Evolutionary conservation across 2,329 filamentous ascomycete genomes (phyloP), one percentile per base, ranked within the genome.

Genomic region (Colletotrichum sp.): DNA sequence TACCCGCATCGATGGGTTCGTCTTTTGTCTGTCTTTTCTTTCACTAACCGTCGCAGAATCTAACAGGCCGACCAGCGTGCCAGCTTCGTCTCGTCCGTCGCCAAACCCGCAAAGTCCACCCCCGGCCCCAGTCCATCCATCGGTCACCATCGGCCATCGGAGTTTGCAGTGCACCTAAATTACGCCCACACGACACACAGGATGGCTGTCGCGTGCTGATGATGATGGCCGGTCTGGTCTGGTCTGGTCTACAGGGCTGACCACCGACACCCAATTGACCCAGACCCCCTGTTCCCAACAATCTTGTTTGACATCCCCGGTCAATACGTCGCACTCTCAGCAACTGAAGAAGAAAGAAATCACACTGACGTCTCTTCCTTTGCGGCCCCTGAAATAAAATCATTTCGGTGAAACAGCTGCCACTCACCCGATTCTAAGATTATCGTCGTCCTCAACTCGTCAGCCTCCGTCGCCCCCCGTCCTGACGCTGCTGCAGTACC

Each of bases 381-480:
- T 36, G 65, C 69, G 57, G 62, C 9, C 18, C 44, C 64, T 39
- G 57, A 26, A 60, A 44, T 63, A 52, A 63, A 52, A 28, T 34
- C 34, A 69, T 73, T 68, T 60, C 48, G 57, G 70, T 69, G 73
- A 73, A 75, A 75, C 73, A 68, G 39, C 59, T 75, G 64, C 57
- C 68, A 7, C 59, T 69, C 34, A 39, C 64, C 70, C 73, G 70
- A 65, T 52, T 52, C 65, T 65, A 65, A 66, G 70, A 68, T 60
- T 69, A 32, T 74, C 48, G 70, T 60, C 44, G 22, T 65, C 24
- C 34, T 62, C 48, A 15, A 22, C 16, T 34, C 62, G 30, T 60
- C 36, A 48, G 36, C 18, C n/a, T 52, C 34, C 18, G 15, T 24
- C 26, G 8, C n/a, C 34, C 57, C 55, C 44, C 57, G 65, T 52